Base-by-base conservation (phyloP, 176 grass and related monocot genomes). In the Zizania latifolia region DNA sequence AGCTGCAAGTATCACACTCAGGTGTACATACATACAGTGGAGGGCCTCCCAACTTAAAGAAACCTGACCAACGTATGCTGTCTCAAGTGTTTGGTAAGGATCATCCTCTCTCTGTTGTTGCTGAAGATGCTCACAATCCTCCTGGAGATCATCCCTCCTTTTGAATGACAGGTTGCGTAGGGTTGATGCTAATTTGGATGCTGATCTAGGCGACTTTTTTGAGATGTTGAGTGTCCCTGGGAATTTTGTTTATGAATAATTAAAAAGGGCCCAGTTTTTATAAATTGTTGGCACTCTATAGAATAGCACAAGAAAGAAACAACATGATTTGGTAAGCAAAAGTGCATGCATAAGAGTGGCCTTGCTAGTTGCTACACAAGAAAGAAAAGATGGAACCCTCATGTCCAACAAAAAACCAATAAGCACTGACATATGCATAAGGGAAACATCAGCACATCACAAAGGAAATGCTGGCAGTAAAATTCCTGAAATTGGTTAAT, bases 31-130 rank as follows among this genome's bases (percentile, higher is more conserved):
- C 22, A 86, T 90, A 57, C 91, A 92, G 86, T 99, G 85, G 44
- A 99, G 82, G 59, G 82, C 95, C 68, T 99, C 95, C 95, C 95
- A 99, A 55, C 92, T 94, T 78, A 99, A 87, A 17, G 86, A 89
- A 76, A 99, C 79, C 3, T 99, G 92, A 34, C 86, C 95, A 62
- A 92, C 85, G 74, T 94, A 99, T 11, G 92, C 87, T 41, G 80
- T 87, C 77, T 99, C 95, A 69, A 99, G 84, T 63, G 71, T 88
- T 70, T 88, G 81, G 71, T 78, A 86, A 26, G 84, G 91, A 60
- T 94, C 84, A 63, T 89, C 80, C 28, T 89, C 82, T 0, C 46
- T 79, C 39, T 78, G 74, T 14, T 71, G 74, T 63, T 78, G 86
- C 71, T 87, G 81, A 53, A 91, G 77, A 17, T 85, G 80, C 7